Conservation (phyloP, 345 rosid species). For the Durio zibethinus region DNA sequence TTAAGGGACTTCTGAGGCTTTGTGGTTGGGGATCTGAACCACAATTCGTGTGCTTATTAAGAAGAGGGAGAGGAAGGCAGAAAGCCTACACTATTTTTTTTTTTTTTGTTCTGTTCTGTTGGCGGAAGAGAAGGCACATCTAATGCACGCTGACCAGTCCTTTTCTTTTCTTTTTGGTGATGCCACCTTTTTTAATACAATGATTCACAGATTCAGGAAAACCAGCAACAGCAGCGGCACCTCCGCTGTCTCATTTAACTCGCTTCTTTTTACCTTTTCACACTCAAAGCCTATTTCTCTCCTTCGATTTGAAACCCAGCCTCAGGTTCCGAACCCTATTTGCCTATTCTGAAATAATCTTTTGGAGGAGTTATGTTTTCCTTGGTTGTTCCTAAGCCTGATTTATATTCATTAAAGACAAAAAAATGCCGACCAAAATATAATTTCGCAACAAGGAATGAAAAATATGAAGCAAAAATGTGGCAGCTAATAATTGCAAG, state of each 20-base stretch:
- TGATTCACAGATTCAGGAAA: not conserved
- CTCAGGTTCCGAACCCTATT: not conserved
- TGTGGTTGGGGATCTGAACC: not conserved
- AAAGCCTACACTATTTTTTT: not conserved
- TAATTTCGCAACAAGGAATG: not conserved
- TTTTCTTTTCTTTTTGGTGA: slow-evolving; percentile 4
- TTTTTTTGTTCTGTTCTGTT: not conserved
- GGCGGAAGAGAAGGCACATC: not conserved
- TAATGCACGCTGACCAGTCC: slow-evolving; percentile 17
- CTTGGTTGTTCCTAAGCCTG: not conserved
- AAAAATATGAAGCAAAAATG: not conserved
- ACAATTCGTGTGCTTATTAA: not conserved
- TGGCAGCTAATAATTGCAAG: not conserved
- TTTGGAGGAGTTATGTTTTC: not conserved
- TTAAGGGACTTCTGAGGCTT: not conserved
- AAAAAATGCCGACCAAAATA: no score
- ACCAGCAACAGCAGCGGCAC: no score
- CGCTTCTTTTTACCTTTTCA: not conserved
- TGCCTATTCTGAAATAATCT: not conserved
- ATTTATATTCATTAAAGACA: no score
- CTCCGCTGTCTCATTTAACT: not conserved
- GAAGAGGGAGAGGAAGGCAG: not conserved
- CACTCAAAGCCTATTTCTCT: not conserved
- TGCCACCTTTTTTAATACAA: not conserved
- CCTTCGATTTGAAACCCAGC: not conserved